Conservation (phyloP, 768 basidiomycete species). For the Terana coerulea region DNA sequence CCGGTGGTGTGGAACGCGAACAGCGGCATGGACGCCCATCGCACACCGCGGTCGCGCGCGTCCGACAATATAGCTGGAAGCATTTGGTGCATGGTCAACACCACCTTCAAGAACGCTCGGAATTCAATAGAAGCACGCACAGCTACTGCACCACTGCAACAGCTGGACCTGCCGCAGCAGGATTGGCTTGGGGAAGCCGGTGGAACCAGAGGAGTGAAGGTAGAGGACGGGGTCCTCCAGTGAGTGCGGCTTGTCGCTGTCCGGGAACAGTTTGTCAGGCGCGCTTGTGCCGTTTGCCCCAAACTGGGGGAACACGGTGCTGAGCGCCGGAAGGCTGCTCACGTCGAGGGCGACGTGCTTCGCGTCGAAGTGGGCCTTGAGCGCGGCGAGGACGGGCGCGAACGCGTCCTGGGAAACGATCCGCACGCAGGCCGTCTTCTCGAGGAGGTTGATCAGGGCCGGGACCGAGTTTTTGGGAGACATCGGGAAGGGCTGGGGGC, state of each 20-base stretch:
- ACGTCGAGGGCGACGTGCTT: neutral
- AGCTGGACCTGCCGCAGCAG: constrained; percentile 15
- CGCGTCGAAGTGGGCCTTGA: constrained; percentile 1
- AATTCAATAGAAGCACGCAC: constrained; percentile 7
- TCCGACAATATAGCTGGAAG: constrained; percentile 16
- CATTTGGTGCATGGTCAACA: neutral
- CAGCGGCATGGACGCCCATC: constrained; percentile 16
- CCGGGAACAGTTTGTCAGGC: constrained; percentile 13
- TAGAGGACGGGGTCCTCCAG: neutral
- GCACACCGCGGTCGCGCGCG: constrained; percentile 12
- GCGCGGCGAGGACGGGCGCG: constrained; percentile 13
- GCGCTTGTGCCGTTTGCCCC: constrained; percentile 4
- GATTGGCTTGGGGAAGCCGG: constrained; percentile 28
- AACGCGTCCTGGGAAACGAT: constrained; percentile 21
- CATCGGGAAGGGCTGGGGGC: constrained; percentile 28
- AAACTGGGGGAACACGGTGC: constrained; percentile 2
- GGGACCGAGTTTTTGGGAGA: constrained; percentile 31
- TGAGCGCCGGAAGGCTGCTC: neutral
- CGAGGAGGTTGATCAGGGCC: constrained; percentile 34
- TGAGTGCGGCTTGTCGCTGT: neutral
- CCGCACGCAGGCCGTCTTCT: constrained; percentile 19
- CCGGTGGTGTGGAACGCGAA: constrained; percentile 23
- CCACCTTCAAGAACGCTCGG: neutral
- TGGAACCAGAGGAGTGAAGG: constrained; percentile 23
- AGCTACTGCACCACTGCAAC: constrained; percentile 13